phyloP scores from a whole-genome alignment of 768 basidiomycete genomes.

The Naganishia friedmannii region DNA sequence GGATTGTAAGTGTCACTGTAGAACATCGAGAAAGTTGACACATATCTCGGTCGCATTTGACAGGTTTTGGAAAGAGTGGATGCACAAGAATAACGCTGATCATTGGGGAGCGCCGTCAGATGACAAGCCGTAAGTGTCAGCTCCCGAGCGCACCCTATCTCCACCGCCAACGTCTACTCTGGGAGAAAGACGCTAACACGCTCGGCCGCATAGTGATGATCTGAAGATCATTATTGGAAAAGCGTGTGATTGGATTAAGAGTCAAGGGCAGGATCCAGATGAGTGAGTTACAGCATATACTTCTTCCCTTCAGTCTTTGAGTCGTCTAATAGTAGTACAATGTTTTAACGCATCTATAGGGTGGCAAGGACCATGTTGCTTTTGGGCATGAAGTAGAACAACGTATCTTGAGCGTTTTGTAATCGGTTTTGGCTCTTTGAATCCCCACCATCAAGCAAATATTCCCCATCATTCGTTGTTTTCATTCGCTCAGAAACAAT shows the following conservation, averaged over 20 bases:
- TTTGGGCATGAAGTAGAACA: slow-evolving; percentile 4
- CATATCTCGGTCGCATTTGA: neutral
- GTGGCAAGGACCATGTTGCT: slow-evolving; percentile 17
- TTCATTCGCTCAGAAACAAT: too few species aligned
- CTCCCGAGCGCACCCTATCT: neutral
- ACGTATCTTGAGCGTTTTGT: too few species aligned
- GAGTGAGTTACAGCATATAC: neutral
- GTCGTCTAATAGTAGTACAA: neutral
- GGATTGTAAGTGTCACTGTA: neutral
- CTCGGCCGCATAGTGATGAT: neutral
- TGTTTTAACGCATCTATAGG: slow-evolving; percentile 1
- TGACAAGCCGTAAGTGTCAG: slow-evolving; percentile 6
- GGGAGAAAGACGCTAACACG: too few species aligned
- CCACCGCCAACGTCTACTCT: too few species aligned
- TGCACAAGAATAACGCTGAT: slow-evolving; percentile 18
- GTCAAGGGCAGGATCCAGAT: slow-evolving; percentile 23
- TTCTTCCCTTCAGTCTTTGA: too few species aligned
- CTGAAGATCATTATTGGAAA: slow-evolving; percentile 10
- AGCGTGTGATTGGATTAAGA: slow-evolving; percentile 24
- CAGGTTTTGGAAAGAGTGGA: slow-evolving; percentile 26
- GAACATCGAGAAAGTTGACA: neutral
- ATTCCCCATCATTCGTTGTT: too few species aligned
- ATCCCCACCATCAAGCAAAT: too few species aligned
- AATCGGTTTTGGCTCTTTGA: too few species aligned
- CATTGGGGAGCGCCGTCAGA: slow-evolving; percentile 14